Percentiles rank a stretch among this genome's conserved stretches.
Evolutionary conservation across 352 stramenopile genomes (phyloP).

Genomic region (Blastocystis hominis): DNA sequence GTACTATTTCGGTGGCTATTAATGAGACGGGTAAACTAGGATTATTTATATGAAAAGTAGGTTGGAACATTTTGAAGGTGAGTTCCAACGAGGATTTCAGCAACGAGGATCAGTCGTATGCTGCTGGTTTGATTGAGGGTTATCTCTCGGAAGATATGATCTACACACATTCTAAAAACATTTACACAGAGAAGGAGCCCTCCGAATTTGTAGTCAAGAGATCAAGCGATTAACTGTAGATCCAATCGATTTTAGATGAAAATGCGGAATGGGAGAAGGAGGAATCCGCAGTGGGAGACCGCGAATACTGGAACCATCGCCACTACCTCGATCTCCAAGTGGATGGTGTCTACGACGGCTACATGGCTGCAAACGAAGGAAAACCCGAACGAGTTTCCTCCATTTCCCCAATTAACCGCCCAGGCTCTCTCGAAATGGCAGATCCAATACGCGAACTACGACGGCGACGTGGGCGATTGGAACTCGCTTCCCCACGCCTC

Average conservation of each 20-base stretch:
- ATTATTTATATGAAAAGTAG: not conserved
- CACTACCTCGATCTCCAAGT: conserved; percentile 57
- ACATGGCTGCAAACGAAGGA: conserved; percentile 4
- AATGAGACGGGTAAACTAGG: conserved; percentile 6
- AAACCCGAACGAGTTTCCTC: not conserved
- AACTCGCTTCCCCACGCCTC: conserved; percentile 11
- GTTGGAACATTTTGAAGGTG: conserved; percentile 50
- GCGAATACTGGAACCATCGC: conserved; percentile 65
- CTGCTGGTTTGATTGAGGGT: conserved; percentile 67
- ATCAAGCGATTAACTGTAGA: not conserved
- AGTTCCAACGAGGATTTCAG: conserved; percentile 58
- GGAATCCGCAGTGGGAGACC: conserved; percentile 62
- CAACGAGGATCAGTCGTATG: conserved; percentile 62
- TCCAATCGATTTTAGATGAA: conserved; percentile 59
- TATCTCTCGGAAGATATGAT: conserved; percentile 67
- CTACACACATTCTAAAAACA: conserved; percentile 67
- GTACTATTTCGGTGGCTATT: not conserved
- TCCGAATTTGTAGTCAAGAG: conserved; percentile 59
- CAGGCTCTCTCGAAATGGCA: conserved; percentile 27
- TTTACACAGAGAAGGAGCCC: conserved; percentile 64
- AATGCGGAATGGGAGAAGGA: conserved; percentile 60
- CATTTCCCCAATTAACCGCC: not conserved
- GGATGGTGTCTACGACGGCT: conserved; percentile 44
- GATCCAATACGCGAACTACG: conserved; percentile 54
- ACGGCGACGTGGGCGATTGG: conserved; percentile 47